These are phyloP conservation scores for cucumber (Cucumis sativus) DNA, from an alignment of 306 rosid genomes.

Conservation along the genomic window Cucumber_9930_V3 NC_026656.2:8622001-8622500, in stretches of 20 bases:
- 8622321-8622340: conserved; percentile 72
- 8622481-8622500: conserved; percentile 23
- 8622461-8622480: conserved; percentile 13
- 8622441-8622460: conserved; percentile 25
- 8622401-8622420: conserved; percentile 24
- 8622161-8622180: conserved; percentile 82
- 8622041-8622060: conserved; percentile 20
- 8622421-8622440: conserved; percentile 25
- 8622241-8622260: not conserved
- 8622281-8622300: conserved; percentile 77
- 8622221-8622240: conserved; percentile 49
- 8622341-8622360: conserved; percentile 53
- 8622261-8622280: conserved; percentile 49
- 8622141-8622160: conserved; percentile 35
- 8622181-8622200: conserved; percentile 23
- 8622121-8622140: conserved; percentile 23
- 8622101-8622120: conserved; percentile 28
- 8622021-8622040: conserved; percentile 24
- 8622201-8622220: conserved; percentile 49
- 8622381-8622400: conserved; percentile 25
- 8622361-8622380: conserved; percentile 22
- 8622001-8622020: conserved; percentile 34
- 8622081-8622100: conserved; percentile 27
- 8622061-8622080: conserved; percentile 24
- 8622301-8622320: conserved; percentile 74